Evolutionary conservation across 257 asterid genomes (phyloP).

Genomic region (Solanum okadae): DNA sequence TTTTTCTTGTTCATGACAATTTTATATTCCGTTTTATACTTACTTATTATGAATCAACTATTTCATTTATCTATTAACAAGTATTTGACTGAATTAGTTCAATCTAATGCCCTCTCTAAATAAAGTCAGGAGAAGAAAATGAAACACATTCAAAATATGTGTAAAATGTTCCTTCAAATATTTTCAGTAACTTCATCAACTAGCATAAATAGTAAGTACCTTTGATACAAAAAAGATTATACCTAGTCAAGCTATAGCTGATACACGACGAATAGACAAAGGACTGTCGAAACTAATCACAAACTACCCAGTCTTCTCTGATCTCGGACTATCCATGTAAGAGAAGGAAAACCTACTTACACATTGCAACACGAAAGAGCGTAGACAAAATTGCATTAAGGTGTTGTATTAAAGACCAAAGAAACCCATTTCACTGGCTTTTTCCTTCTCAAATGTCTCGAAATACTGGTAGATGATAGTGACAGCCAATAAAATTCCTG

Average conservation of each 20-base stretch:
- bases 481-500: constrained; percentile 78
- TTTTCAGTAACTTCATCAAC: background rate
- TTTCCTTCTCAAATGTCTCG: constrained; percentile 90
- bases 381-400: background rate
- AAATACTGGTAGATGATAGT: constrained; percentile 85
- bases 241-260: background rate
- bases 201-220: background rate
- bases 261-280: background rate
- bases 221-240: background rate
- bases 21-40: no score
- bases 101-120: no score
- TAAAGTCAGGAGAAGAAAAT: no score
- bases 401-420: constrained; percentile 49
- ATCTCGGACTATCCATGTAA: background rate
- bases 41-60: no score
- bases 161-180: background rate
- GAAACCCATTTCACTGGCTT: constrained; percentile 84
- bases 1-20: no score
- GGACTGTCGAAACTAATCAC: background rate
- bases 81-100: no score
- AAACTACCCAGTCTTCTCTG: background rate
- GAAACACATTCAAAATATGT: background rate
- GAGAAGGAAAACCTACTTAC: constrained; percentile 15
- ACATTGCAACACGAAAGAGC: constrained; percentile 13
- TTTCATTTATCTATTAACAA: no score